Percentiles rank a stretch among this genome's conserved stretches.
phyloP scores from a whole-genome alignment of 192 early-diverging fungal species.

The Linnemannia exigua region DNA sequence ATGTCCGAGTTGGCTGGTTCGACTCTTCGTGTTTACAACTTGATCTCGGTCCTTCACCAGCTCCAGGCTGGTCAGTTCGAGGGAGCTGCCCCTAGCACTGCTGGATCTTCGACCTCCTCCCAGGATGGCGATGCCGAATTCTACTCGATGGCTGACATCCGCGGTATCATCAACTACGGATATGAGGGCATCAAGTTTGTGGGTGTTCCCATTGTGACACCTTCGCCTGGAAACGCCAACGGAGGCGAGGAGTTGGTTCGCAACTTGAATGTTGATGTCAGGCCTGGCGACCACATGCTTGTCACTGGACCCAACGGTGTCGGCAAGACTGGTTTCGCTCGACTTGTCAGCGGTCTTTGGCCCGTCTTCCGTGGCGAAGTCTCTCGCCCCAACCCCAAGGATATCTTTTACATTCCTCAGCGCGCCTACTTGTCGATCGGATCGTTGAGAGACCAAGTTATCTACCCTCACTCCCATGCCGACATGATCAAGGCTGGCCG shows the following conservation, averaged over 20 bases:
- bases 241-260: slow-evolving; percentile 90
- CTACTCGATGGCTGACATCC: slow-evolving; percentile 65
- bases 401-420: slow-evolving; percentile 99
- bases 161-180: slow-evolving; percentile 70
- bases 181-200: slow-evolving; percentile 86
- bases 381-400: slow-evolving; percentile 76
- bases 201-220: slow-evolving; percentile 91
- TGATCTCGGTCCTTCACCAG: slow-evolving; percentile 88
- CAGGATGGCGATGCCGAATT: slow-evolving; percentile 10
- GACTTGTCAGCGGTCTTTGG: slow-evolving; percentile 95
- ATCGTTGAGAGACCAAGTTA: slow-evolving; percentile 96
- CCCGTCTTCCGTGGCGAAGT: slow-evolving; percentile 86
- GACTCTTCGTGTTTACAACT: slow-evolving; percentile 88
- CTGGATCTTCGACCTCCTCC: slow-evolving; percentile 18
- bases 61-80: slow-evolving; percentile 72
- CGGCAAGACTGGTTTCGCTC: slow-evolving; percentile 94
- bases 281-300: slow-evolving; percentile 90
- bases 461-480: slow-evolving; percentile 91
- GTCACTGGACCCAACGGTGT: slow-evolving; percentile 96
- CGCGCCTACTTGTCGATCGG: slow-evolving; percentile 95
- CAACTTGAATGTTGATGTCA: slow-evolving; percentile 80
- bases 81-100: slow-evolving; percentile 26
- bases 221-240: slow-evolving; percentile 70
- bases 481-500: slow-evolving; percentile 83
- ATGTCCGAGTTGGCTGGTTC: slow-evolving; percentile 92